Evolutionary conservation across 768 basidiomycete genomes (phyloP), one percentile per base, ranked within the genome.

Genomic region (Agrocybe pediades): DNA sequence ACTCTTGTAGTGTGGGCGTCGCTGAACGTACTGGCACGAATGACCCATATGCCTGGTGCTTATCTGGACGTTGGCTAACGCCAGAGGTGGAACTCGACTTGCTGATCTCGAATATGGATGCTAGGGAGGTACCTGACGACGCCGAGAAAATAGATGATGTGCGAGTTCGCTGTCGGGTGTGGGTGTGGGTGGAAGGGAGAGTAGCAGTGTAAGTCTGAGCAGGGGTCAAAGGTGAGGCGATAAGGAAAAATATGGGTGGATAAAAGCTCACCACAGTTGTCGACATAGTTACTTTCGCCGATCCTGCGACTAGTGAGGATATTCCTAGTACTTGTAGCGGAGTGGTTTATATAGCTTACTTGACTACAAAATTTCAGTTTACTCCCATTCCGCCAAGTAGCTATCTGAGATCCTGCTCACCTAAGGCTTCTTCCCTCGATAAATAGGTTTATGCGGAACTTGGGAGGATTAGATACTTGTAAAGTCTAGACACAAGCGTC

Each of bases 21-120:
- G 69, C 69, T 17, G 69, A 69, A 16, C 60, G 60, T 16, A 62
- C 54, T 36, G 68, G 68, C 29, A 69, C 59, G 47, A 71, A 67
- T 11, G 66, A 65, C 20, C 65, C 69, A 40, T 60, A 64, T 16
- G 62, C 65, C 33, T 60, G 54, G 20, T 68, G 61, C 7, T 55
- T 61, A 20, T 61, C 53, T n/a, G 63, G 57, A 24, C 41, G 53
- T 29, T 60, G 57, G 41, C 61, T 64, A 17, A 64, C 51, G 1
- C 51, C 48, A 0, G 56, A 59, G 0, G 70, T 62, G 17, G 68
- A 58, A 17, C 52, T 50, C 4, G 63, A 57, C 55, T 65, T 71
- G 11, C 66, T 49, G 36, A 65, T 51, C 26, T 67, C 67, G 42
- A 65, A 61, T 7, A 54, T 44, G 6, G 58, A 60, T 9, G 48